Evolutionary conservation across 495 filamentous ascomycete genomes (phyloP), one percentile per base, ranked within the genome.

Genomic region (Penicillium egyptiacum): DNA sequence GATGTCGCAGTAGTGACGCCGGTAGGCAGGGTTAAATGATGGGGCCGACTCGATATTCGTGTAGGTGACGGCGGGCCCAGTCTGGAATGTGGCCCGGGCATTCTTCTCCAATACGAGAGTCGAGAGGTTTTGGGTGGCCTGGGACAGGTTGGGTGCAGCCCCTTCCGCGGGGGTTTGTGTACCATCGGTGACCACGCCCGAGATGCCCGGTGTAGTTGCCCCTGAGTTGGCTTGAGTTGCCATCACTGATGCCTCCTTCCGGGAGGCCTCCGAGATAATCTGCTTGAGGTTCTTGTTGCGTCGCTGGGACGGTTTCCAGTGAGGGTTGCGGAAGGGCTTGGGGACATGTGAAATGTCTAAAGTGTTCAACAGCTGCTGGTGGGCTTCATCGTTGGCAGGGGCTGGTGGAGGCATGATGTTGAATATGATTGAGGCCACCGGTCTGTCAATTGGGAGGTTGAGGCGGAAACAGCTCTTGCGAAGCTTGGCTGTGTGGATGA

Each of bases 231-330:
- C 85, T 54, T 94, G 90, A 0, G 90, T 94, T 9, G 83, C 84
- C 60, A 91, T 79, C 16, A 88, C 83, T 5, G 88, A 89, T 8
- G 89, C 88, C 75, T 93, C 87, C 68, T 91, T 92, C 37, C 91
- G 85, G 22, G 88, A 81, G 26, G 86, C 90, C 62, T 98, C 94
- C n/a, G 90, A 86, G 58, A 98, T 81, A 56, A 98, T 91, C 68
- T 96, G 90, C 73, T 98, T 98, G 73, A 98, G 86, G 67, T 95
- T 96, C 77, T 97, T 97, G 80, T 97, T 98, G 70, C 94, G 91
- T 14, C 94, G 91, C 71, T 91, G 88, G 55, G 92, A 88, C 17
- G 95, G 89, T 59, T 87, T 90, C 93, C 93, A 98, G 67, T 85
- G 72, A 0, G 87, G 77, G 66, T 91, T 96, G 61, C 94, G 91